These are phyloP conservation scores for Diaporthe sp. DNA, from an alignment of 2,329 filamentous ascomycete genomes.

Conservation along the genomic window DNA sequence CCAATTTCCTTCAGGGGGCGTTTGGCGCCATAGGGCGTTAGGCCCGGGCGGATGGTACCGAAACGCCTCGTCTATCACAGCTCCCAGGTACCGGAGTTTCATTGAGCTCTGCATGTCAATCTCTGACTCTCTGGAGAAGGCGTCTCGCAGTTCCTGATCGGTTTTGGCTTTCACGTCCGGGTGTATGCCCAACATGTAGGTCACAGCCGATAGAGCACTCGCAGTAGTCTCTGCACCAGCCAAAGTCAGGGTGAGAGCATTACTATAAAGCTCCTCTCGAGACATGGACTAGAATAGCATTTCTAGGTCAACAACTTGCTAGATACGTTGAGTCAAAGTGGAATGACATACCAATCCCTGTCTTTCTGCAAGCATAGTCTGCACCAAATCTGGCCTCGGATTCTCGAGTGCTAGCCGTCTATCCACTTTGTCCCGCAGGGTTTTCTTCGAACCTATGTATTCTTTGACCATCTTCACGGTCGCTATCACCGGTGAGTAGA, in stretches of 20 bases:
- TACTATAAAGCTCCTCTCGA: slow-evolving; percentile 38
- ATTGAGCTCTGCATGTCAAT: slow-evolving; percentile 50
- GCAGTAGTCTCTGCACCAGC: slow-evolving; percentile 65
- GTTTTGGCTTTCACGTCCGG: slow-evolving; percentile 52
- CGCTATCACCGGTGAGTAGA: neutral
- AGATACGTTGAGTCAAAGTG: neutral
- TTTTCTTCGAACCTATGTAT: neutral
- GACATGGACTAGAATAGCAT: slow-evolving; percentile 28
- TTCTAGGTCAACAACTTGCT: neutral
- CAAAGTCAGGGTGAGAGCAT: slow-evolving; percentile 48
- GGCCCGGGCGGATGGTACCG: slow-evolving; percentile 46
- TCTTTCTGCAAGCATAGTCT: slow-evolving; percentile 14
- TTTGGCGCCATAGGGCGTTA: slow-evolving; percentile 42
- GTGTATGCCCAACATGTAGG: slow-evolving; percentile 54
- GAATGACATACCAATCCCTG: neutral
- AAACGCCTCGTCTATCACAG: slow-evolving; percentile 47
- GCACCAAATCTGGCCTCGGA: slow-evolving; percentile 14
- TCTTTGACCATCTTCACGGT: slow-evolving; percentile 14
- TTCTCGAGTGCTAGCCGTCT: slow-evolving; percentile 10
- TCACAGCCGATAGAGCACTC: slow-evolving; percentile 53
- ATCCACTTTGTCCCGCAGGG: slow-evolving; percentile 5
- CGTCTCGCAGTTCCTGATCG: slow-evolving; percentile 50
- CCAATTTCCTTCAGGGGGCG: slow-evolving; percentile 44
- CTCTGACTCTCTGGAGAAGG: slow-evolving; percentile 40
- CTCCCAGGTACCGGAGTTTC: slow-evolving; percentile 40